Conservation (phyloP, 2,329 filamentous ascomycete species). For the Aspergillus sp. region DNA sequence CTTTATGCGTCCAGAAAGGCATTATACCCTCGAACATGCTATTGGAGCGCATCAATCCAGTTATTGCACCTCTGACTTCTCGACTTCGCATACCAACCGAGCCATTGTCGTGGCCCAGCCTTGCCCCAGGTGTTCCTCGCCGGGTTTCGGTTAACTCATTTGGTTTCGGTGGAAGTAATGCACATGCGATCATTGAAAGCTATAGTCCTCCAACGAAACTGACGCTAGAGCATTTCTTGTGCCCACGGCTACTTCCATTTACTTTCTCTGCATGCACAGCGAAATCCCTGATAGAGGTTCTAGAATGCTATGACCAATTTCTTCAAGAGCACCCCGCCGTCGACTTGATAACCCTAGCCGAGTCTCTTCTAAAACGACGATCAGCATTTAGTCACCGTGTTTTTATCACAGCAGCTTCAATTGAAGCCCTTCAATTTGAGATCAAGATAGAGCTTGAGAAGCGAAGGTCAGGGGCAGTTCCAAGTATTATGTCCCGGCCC, state of each 20-base stretch:
- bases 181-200: conserved; percentile 40
- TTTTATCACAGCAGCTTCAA: neutral
- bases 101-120: conserved; percentile 22
- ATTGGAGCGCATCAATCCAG: conserved; percentile 26
- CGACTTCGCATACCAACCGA: conserved; percentile 24
- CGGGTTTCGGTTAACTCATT: conserved; percentile 50
- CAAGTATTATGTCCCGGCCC: neutral
- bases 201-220: neutral
- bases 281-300: conserved; percentile 15
- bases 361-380: neutral
- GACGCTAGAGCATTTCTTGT: neutral
- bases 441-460: neutral
- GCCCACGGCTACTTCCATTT: conserved; percentile 16
- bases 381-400: neutral
- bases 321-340: neutral
- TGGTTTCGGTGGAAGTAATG: conserved; percentile 35
- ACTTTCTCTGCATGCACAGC: conserved; percentile 26
- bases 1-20: conserved; percentile 26
- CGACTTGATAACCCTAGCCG: neutral
- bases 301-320: conserved; percentile 9
- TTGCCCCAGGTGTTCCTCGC: conserved; percentile 25
- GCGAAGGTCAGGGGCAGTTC: neutral
- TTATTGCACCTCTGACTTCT: conserved; percentile 20
- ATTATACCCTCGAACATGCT: conserved; percentile 29
- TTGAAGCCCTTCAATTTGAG: neutral